Evolutionary conservation across 108 stramenopile genomes (phyloP), one percentile per base, ranked within the genome.

Genomic region (Cyclostephanos invisitatus): DNA sequence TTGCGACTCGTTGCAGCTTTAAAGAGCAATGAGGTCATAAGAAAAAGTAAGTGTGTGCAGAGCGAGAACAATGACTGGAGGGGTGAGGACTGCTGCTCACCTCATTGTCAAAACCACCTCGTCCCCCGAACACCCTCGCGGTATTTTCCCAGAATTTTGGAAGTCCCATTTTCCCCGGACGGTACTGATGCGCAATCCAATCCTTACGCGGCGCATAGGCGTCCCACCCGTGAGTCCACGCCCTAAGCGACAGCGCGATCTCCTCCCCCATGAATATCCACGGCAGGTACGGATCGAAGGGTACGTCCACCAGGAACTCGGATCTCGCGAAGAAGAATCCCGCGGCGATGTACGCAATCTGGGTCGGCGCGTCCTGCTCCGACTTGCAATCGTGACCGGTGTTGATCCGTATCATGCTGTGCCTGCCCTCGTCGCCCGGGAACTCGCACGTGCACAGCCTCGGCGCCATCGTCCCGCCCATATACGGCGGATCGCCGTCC

Each of bases 251-350:
- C 37, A 97, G 47, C 11, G 89, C 80, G 71, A 97, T 97, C 80
- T 98, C 98, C 71, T 98, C 98, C 27, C 98, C 98, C 98, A 98
- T 98, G 81, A 98, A 98, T 22, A 85, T 77, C 93, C 96, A 98
- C 7, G 97, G 97, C 55, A 97, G 68, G 64, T 86, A 95, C 1
- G 97, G 97, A 82, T 98, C 97, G 68, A 96, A 98, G 3, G 96
- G 92, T 14, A 93, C 84, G 46, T 94, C 94, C 7, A 55, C 68
- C 18, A 98, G 62, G 59, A 98, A 96, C 20, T 80, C 70, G 2
- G 92, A 74, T 28, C 76, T 84, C 20, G 91, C 88, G 68, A 98
- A 92, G 81, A 98, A 94, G 74, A 93, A 97, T 24, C 98, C 98
- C 40, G 98, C 98, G 2, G 95, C 98, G 40, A 97, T 87, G 29